Base-by-base conservation (phyloP, 805 yeast genomes). In the Groenewaldozyma tartarivorans region DNA sequence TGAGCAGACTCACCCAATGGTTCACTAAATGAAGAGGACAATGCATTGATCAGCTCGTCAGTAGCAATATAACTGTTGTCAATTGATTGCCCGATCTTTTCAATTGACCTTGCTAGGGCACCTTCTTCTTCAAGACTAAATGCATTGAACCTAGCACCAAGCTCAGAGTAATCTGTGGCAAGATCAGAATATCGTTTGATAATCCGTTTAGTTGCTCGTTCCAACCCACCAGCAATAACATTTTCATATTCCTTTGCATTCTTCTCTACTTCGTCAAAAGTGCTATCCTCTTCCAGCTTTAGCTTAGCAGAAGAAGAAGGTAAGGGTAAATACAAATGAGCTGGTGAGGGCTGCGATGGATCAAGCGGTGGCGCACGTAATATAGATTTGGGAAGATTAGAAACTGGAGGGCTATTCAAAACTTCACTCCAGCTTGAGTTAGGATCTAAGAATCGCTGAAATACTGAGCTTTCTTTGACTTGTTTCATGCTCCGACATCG, bases 371-470 rank as follows among this genome's bases (percentile, higher is more conserved):
- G 81, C 3, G 75, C 75, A 48, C 73, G 61, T 39, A 81, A 51
- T 48, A 72, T 62, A 56, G 74, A 57, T 49, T 67, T 53, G 35
- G 86, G 75, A 40, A 81, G 58, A 9, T 65, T 60, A 3, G 71
- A 62, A 15, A 79, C 67, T 2, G 77, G 80, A 11, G 80, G 77
- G 2, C 74, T 57, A 35, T 61, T 63, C 38, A 80, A 53, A 2
- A 76, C 94, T 54, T 88, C 95, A 19, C 72, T 67, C 90, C 96
- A 92, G 49, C 75, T 73, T 9, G 84, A 75, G 45, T 81, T 81
- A 4, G 97, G 95, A 55, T 87, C 92, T 42, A 92, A 60, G 54
- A 92, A 92, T 54, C 80, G 76, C 32, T 76, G 71, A 53, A 87
- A 84, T 18, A 82, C 76, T 16, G 69, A 69, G 48, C 79, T 73